A percentile compares a stretch with the other conserved stretches of the same genome.
Conservation (phyloP, 768 basidiomycete species). For the Russula abietina region DNA sequence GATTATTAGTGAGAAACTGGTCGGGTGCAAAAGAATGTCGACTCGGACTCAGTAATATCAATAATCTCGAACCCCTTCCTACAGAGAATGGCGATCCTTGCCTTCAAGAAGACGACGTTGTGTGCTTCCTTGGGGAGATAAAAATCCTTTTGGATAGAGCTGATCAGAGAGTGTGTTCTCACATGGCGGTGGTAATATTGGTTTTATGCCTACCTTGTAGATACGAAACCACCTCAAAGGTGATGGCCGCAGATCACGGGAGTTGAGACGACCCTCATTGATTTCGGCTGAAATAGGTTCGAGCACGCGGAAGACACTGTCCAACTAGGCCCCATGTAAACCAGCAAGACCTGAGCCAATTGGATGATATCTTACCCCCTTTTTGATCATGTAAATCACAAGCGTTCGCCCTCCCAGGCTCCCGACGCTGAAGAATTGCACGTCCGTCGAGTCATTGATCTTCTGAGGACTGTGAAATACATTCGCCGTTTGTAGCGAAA, state of each 20-base stretch:
- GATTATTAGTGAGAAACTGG: no score
- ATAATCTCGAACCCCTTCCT: slow-evolving; percentile 96
- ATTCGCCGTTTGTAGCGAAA: slow-evolving; percentile 61
- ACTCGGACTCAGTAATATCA: slow-evolving; percentile 89
- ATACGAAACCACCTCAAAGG: slow-evolving; percentile 93
- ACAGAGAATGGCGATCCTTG: slow-evolving; percentile 88
- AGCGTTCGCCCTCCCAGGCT: slow-evolving; percentile 83
- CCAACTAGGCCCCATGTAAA: slow-evolving; percentile 41
- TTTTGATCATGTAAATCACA: slow-evolving; percentile 94
- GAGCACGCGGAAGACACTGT: slow-evolving; percentile 94
- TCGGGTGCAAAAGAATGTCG: no score
- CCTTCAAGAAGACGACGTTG: slow-evolving; percentile 88
- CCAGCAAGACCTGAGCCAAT: slow-evolving; percentile 4
- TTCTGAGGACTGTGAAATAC: slow-evolving; percentile 78
- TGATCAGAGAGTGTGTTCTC: no score
- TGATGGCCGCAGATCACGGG: slow-evolving; percentile 67
- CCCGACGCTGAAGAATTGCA: slow-evolving; percentile 94
- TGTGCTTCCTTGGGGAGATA: slow-evolving; percentile 89
- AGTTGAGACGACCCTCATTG: slow-evolving; percentile 64
- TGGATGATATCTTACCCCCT: slow-evolving; percentile 47
- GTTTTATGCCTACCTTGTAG: no score
- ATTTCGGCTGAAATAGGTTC: slow-evolving; percentile 92
- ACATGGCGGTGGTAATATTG: no score
- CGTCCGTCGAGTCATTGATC: slow-evolving; percentile 83
- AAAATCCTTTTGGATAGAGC: slow-evolving; percentile 64